These are phyloP conservation scores for Tetrapisispora taiwanensis DNA, from an alignment of 805 yeast species.

Conservation along the genomic window DNA sequence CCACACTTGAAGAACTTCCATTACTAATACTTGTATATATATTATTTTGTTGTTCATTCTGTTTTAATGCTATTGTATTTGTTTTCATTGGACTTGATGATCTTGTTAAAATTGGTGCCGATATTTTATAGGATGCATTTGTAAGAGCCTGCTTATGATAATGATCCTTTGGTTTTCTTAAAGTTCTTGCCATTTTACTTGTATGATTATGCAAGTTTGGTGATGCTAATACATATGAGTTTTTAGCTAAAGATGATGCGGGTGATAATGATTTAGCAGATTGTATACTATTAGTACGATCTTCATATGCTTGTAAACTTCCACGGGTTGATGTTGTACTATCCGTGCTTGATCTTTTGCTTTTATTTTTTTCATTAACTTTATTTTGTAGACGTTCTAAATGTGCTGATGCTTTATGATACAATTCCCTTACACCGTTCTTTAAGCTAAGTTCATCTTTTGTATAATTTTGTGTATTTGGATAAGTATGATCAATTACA, in stretches of 20 bases:
- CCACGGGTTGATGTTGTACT: constrained; percentile 4
- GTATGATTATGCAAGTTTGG: constrained; percentile 3
- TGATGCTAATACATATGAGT: neutral
- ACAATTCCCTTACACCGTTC: constrained; percentile 32
- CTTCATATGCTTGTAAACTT: constrained; percentile 17
- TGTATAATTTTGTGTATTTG: constrained; percentile 26
- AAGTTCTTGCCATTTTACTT: constrained; percentile 27
- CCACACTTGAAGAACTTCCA: neutral
- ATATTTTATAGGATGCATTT: neutral
- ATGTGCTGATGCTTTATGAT: constrained; percentile 32
- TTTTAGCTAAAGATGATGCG: constrained; percentile 18
- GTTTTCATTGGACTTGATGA: constrained; percentile 5
- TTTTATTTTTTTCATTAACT: constrained; percentile 7
- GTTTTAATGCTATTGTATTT: constrained; percentile 23
- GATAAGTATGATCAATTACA: constrained; percentile 35
- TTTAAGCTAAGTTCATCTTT: constrained; percentile 38
- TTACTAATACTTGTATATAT: neutral
- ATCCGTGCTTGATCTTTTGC: neutral
- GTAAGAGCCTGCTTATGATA: neutral
- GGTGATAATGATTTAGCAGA: neutral
- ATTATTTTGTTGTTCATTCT: constrained; percentile 9
- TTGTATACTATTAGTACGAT: constrained; percentile 1
- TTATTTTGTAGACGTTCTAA: constrained; percentile 29
- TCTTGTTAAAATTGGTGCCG: neutral
- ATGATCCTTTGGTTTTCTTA: constrained; percentile 16